These are phyloP conservation scores for Phymatotrichopsis omnivora DNA, from an alignment of 2,329 filamentous ascomycete species.

Conservation along the genomic window DNA sequence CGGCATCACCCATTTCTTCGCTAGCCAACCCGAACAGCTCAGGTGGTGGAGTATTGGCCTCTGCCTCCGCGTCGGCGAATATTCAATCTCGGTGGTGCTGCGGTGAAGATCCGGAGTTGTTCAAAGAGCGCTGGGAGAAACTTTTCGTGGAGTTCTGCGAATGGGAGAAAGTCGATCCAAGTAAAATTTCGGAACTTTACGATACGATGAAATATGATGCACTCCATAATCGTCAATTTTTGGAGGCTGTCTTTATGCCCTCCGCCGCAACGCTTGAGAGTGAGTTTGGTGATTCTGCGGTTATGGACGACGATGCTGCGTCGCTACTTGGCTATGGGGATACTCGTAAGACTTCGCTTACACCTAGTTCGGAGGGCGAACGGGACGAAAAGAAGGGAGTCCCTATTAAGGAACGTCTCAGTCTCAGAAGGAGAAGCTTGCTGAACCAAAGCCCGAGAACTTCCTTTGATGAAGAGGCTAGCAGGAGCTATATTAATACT, in stretches of 20 bases:
- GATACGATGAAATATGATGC: conserved; percentile 99
- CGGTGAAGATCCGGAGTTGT: conserved; percentile 86
- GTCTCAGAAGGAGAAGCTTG: conserved; percentile 21
- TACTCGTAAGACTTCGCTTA: conserved; percentile 15
- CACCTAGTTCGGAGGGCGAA: conserved; percentile 15
- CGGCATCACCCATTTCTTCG: conserved; percentile 50
- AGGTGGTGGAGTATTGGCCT: conserved; percentile 32
- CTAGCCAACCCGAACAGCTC: conserved; percentile 32
- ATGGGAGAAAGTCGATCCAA: conserved; percentile 93
- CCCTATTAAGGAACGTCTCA: conserved; percentile 14
- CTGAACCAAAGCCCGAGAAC: conserved; percentile 12
- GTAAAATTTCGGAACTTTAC: conserved; percentile 96
- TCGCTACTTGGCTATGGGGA: neutral
- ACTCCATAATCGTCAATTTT: conserved; percentile 86
- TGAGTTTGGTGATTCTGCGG: conserved; percentile 31
- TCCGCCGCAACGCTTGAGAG: conserved; percentile 56
- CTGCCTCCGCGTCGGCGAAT: conserved; percentile 50
- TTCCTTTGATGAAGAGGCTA: conserved; percentile 23
- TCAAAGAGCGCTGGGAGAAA: conserved; percentile 97
- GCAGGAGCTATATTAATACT: conserved; percentile 25
- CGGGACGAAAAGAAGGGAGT: conserved; percentile 12
- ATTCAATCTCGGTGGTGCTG: conserved; percentile 95
- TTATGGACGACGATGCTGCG: conserved; percentile 24
- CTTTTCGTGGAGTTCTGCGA: conserved; percentile 94
- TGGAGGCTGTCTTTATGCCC: conserved; percentile 96